These are phyloP conservation scores for Hymenoscyphus albidus DNA, from an alignment of 2,329 filamentous ascomycete species.

Conservation along the genomic window DNA sequence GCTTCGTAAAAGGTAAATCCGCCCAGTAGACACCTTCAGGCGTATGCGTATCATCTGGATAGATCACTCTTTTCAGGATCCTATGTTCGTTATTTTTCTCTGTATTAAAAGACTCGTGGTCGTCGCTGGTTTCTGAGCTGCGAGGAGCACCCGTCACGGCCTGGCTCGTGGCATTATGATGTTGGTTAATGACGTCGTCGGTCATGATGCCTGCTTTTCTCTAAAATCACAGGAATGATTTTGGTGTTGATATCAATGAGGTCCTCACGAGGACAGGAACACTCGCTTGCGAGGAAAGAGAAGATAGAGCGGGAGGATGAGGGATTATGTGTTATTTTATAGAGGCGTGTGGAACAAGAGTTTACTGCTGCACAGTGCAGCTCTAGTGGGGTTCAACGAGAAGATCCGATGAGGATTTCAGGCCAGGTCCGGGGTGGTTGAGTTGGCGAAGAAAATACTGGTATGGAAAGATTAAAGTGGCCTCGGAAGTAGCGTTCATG, in stretches of 20 bases:
- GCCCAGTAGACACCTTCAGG: constrained; percentile 87
- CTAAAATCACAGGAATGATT: too few relatives aligned
- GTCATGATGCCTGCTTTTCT: constrained; percentile 21
- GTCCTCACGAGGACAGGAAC: not conserved
- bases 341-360: not conserved
- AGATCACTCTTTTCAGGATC: constrained; percentile 74
- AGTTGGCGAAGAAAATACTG: not conserved
- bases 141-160: constrained; percentile 31
- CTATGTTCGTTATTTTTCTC: constrained; percentile 44
- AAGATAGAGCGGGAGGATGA: not conserved
- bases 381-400: not conserved
- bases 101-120: constrained; percentile 25
- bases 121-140: constrained; percentile 34
- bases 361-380: not conserved
- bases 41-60: constrained; percentile 85
- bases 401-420: too few relatives aligned
- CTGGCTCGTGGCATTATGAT: constrained; percentile 29
- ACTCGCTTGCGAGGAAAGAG: not conserved
- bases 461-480: not conserved
- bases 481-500: not conserved
- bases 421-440: too few relatives aligned
- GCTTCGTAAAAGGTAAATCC: constrained; percentile 68
- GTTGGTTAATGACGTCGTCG: constrained; percentile 21
- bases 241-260: not conserved
- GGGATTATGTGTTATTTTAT: not conserved